Evolutionary conservation across 2,329 filamentous ascomycete species (phyloP), one percentile per base, ranked within the genome.

Genomic region (Fusarium heterosporum): DNA sequence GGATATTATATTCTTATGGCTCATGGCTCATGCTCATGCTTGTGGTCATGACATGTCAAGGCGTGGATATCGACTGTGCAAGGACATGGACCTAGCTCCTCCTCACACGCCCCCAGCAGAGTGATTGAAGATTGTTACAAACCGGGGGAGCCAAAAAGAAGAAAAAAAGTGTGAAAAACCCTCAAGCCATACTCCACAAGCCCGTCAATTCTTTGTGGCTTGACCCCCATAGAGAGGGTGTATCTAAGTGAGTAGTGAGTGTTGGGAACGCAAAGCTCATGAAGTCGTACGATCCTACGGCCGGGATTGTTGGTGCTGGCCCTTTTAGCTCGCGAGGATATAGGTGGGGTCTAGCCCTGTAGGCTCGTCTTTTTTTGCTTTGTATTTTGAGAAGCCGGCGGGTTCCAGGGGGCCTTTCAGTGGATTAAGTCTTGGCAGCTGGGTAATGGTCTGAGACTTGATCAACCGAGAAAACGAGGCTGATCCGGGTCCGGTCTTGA

Each of bases 141-240:
- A 28, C 28, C 17, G 17, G 19, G n/a, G 16, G 11, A 16, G 11
- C 29, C 39, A 54, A 66, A 60, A 60, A 51, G 38, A 54, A 68
- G 46, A 56, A 48, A 64, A 66, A 56, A 55, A 51, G 54, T 52
- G 13, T 40, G 46, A 61, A 25, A 58, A 64, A 30, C 28, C 13
- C 28, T 36, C 29, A 17, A 19, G 13, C 43, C 63, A 9, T 52
- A 69, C 71, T 73, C 71, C 71, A 73, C 71, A 73, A 68, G 71
- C 71, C 71, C 71, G 71, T 69, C 53, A 54, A 66, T 69, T 73
- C 69, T 65, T 73, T 63, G 69, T 70, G 65, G 59, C 57, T 57
- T 55, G 28, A 61, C 38, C 52, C 41, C 51, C 45, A 19, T 4
- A 26, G 22, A 39, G 53, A 58, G 58, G 58, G 55, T 55, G 57